phyloP scores from a whole-genome alignment of 768 basidiomycete species.

The Kwoniella shandongensis region DNA sequence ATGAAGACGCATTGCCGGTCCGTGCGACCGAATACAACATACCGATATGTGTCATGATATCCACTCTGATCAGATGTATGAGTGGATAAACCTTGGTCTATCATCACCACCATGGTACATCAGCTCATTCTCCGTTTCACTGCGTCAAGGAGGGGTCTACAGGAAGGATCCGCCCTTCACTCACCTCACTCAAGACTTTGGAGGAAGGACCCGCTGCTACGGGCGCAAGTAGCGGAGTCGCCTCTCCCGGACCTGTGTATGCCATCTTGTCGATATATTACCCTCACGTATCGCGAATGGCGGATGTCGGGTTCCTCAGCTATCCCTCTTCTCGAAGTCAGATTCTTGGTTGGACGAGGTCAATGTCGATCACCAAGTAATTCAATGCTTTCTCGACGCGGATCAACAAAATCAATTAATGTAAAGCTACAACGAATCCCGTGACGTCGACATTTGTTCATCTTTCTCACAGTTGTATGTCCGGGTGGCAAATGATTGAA shows the following conservation, averaged over 20 bases:
- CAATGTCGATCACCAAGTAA: no score
- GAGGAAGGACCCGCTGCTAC: conserved; percentile 27
- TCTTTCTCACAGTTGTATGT: no score
- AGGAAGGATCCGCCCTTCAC: not conserved
- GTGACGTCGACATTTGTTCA: no score
- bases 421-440: no score
- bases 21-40: conserved; percentile 4
- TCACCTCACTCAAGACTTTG: conserved; percentile 41
- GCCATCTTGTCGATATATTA: conserved; percentile 16
- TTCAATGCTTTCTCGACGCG: no score
- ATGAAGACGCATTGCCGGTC: conserved; percentile 5
- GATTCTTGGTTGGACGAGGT: no score
- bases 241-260: conserved; percentile 26
- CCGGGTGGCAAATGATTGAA: no score
- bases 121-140: no score
- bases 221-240: conserved; percentile 41
- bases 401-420: no score
- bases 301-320: no score
- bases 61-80: conserved; percentile 70
- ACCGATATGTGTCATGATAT: conserved; percentile 54
- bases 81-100: conserved; percentile 71
- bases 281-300: no score
- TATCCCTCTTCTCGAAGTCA: no score
- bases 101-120: not conserved
- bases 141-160: not conserved